Evolutionary conservation across 768 basidiomycete genomes (phyloP).

Genomic region (Sporobolomyces roseus): DNA sequence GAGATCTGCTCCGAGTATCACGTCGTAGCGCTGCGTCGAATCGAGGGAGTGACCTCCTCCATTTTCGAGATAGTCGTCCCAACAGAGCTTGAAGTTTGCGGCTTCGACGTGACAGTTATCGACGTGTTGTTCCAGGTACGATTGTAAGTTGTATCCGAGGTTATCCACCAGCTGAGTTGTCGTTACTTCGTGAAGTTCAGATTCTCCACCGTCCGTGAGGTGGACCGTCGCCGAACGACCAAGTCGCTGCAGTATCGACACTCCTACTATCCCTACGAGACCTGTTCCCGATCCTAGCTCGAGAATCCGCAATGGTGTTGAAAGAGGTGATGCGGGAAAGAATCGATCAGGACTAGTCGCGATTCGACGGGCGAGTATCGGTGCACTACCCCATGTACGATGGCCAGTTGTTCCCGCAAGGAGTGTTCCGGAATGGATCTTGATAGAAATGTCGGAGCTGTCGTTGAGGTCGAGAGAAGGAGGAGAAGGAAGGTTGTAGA

Average conservation of each 20-base stretch:
- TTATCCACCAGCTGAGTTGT: conserved; percentile 71
- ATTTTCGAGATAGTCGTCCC: conserved; percentile 52
- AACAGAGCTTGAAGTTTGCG: no score
- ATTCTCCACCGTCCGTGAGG: conserved; percentile 59
- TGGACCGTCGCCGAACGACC: conserved; percentile 50
- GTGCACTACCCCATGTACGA: conserved; percentile 80
- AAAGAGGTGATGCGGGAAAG: conserved; percentile 45
- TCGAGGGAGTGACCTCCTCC: not conserved
- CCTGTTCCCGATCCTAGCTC: conserved; percentile 86
- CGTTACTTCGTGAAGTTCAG: not conserved
- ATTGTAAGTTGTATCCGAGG: conserved; percentile 61
- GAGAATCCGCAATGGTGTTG: conserved; percentile 53
- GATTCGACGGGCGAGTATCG: conserved; percentile 63
- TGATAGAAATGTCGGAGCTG: conserved; percentile 54
- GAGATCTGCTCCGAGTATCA: conserved; percentile 74
- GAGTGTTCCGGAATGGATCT: conserved; percentile 64
- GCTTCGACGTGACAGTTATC: conserved; percentile 50
- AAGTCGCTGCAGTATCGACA: conserved; percentile 53
- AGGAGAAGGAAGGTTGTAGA: conserved; percentile 23
- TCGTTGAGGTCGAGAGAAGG: conserved; percentile 54
- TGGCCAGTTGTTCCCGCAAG: conserved; percentile 64
- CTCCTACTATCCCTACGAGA: conserved; percentile 66
- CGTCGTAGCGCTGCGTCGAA: conserved; percentile 55
- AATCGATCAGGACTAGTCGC: conserved; percentile 54
- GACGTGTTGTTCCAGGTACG: conserved; percentile 58